Percentiles rank a stretch among this genome's conserved stretches.
These are phyloP conservation scores for Wickerhamiella brachini DNA, from an alignment of 805 yeast species.

Conservation along the genomic window DNA sequence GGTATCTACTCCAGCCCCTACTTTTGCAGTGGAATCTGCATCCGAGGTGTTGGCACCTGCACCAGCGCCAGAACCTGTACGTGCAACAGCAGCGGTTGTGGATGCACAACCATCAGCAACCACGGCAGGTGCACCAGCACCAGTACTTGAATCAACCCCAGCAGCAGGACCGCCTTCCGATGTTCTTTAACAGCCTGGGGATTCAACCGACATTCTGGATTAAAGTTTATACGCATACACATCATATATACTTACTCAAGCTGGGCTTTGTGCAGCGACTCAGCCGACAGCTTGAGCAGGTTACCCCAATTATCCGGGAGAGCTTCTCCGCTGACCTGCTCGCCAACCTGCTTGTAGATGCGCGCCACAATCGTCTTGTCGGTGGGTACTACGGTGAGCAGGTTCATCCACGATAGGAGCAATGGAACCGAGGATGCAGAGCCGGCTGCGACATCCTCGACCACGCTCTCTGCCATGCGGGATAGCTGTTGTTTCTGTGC, in stretches of 20 bases:
- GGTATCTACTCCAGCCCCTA: no score
- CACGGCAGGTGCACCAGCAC: background rate
- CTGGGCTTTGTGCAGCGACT: conserved; percentile 6
- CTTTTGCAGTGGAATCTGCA: no score
- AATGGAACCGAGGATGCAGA: background rate
- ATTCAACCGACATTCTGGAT: background rate
- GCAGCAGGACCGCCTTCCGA: background rate
- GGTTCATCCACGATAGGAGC: conserved; percentile 43
- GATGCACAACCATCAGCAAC: background rate
- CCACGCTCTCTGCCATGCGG: background rate
- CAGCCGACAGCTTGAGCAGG: background rate
- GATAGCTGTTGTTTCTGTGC: background rate
- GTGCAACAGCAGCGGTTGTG: background rate
- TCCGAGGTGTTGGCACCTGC: no score
- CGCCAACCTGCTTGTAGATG: conserved; percentile 23
- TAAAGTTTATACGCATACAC: background rate
- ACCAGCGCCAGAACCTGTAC: background rate
- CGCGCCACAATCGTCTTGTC: conserved; percentile 21
- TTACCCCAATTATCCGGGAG: background rate
- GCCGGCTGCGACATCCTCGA: background rate
- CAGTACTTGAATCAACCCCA: background rate
- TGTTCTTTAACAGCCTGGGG: no score
- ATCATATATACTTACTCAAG: background rate
- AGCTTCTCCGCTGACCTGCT: background rate
- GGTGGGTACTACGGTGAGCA: conserved; percentile 31